Base-by-base conservation (phyloP, 768 basidiomycete genomes). In the Chalciporus pseudorubinellus region DNA sequence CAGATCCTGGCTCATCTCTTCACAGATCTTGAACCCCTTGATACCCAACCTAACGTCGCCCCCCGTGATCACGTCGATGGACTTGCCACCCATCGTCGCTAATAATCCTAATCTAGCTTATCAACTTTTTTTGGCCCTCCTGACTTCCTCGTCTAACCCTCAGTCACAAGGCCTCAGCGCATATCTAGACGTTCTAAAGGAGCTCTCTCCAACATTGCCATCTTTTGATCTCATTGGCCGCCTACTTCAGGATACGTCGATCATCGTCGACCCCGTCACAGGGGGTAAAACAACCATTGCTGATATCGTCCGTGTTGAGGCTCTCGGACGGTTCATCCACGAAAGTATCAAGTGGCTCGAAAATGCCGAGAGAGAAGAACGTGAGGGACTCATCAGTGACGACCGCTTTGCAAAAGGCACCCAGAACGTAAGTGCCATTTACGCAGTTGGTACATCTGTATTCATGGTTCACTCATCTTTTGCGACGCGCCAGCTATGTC, bases 161-260 rank as follows among this genome's bases (percentile, higher is more conserved):
- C 63, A 58, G 48, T 57, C 59, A 44, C 64, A 67, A 50, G 72
- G 65, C 46, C 71, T 74, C 19, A 73, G 70, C 41, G 74, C 77
- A 3, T 87, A 84, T 68, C 73, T 89, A 48, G 82, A 87, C 42
- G 79, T 82, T 20, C 70, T 91, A 12, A 74, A 76, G 9, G 78
- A 70, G 59, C 77, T 92, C 42, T 85, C 89, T 4, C 89, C 89
- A 1, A 84, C 83, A 0, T 71, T 90, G 26, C 75, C 85, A 21
- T 81, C 86, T 3, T 88, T 90, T 58, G 87, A 91, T 62, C 72
- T 92, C 31, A 70, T 89, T 28, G 87, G 83, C 11, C 79, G 82
- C 11, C 72, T 92, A 10, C 70, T 91, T 18, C 79, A 81, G 51
- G 86, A 91, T 59, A 68, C 77, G 28, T 81, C 83, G 0, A 69